Evolutionary conservation across 495 filamentous ascomycete genomes (phyloP).

Genomic region (Aspergillus ostianus): DNA sequence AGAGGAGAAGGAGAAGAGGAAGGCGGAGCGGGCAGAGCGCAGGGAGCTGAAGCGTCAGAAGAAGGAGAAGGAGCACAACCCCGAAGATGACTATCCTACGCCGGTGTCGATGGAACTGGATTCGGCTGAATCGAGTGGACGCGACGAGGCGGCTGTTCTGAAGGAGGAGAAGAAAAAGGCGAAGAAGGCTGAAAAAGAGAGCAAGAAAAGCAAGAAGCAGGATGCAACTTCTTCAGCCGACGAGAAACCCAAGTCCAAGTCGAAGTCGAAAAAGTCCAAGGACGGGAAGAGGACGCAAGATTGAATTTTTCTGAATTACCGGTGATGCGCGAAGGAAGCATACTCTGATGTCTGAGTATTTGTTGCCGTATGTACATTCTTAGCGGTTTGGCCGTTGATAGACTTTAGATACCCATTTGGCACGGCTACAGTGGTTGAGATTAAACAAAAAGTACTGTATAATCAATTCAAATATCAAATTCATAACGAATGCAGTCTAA

Average conservation of each 20-base stretch:
- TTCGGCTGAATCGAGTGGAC: constrained; percentile 14
- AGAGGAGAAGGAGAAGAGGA: constrained; percentile 23
- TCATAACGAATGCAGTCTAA: background rate
- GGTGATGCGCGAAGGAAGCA: background rate
- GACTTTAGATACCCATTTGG: constrained; percentile 35
- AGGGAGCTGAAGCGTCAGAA: constrained; percentile 24
- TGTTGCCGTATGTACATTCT: constrained; percentile 15
- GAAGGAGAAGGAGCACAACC: constrained; percentile 19
- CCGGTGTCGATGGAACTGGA: constrained; percentile 38
- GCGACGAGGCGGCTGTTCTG: constrained; percentile 15
- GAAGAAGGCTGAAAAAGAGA: constrained; percentile 26
- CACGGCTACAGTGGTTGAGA: background rate
- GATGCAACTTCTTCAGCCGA: constrained; percentile 18
- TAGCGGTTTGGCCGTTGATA: constrained; percentile 19
- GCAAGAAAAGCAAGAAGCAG: constrained; percentile 20
- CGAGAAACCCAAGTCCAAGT: constrained; percentile 17
- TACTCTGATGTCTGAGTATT: constrained; percentile 2
- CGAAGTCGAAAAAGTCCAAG: constrained; percentile 35
- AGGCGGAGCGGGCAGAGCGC: constrained; percentile 18
- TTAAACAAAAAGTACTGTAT: background rate
- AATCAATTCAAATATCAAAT: background rate
- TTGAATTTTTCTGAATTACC: background rate
- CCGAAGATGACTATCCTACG: constrained; percentile 40
- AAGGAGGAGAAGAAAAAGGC: constrained; percentile 25
- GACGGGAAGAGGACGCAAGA: constrained; percentile 30